Evolutionary conservation across 1,139 yeast species (phyloP), one percentile per base, ranked within the genome.

Genomic region (Sugiyamaella castrensis): DNA sequence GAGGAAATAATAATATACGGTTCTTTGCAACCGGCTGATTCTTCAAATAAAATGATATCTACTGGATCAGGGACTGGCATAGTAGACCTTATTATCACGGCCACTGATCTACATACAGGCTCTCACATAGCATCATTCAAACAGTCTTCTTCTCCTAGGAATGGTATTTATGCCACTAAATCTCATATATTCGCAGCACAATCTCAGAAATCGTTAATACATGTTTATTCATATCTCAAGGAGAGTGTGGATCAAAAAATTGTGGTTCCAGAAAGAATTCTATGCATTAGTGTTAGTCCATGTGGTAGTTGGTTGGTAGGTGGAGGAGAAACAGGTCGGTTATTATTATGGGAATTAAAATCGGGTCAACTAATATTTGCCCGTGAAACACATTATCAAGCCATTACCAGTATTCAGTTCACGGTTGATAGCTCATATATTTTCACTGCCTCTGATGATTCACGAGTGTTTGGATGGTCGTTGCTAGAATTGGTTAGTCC

Each of bases 381-480:
- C 8, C 81, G 80, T 60, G 92, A 87, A 46, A 84, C 88, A 1
- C 98, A 92, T 69, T 92, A 88, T 67, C 97, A 91, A 67, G 75
- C 77, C 6, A 75, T 89, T 11, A 76, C 84, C 0, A 74, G 73
- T 31, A 65, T 91, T 27, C 73, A 72, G 53, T 80, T 86, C 57
- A 72, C 87, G 1, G 56, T 68, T 13, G 85, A 89, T 61, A 92
- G 92, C 5, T 77, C 81, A 8, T 83, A 78, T 53, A 63, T 92
- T 40, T 74, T 86, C 12, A 77, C 92, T 3, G 87, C 84, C n/a
- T 88, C 95, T 54, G 76, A 75, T 40, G 98, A 92, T 71, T 81
- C 95, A 1, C 74, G 97, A 55, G 77, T 86, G 29, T 73, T 84
- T 35, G 79, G 87, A 8, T 91, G 96, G 94, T 78, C 79, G 55